Evolutionary conservation across 352 stramenopile species (phyloP), one percentile per base, ranked within the genome.

Genomic region (Phytophthora megakarya): DNA sequence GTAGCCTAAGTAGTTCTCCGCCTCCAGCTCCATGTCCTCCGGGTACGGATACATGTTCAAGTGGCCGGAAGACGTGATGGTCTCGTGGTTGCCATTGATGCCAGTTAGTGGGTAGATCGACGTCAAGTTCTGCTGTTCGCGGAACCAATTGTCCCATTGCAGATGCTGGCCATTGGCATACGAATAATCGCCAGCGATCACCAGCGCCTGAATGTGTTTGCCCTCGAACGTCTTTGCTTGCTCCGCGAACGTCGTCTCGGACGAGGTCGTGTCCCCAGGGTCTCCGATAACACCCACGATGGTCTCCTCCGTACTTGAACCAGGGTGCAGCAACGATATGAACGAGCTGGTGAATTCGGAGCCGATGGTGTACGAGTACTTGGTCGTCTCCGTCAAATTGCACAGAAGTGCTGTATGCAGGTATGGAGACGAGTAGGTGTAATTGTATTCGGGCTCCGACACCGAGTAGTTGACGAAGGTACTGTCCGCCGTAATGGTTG

Each of bases 111-210:
- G 77, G 28, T 90, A 69, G 33, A 70, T 57, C 12, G 70, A 75
- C 19, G 78, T 73, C 3, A 86, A 55, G 39, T 80, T 74, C 50
- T 81, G 69, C 53, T 84, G 78, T 56, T 90, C 51, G 10, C 53
- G 61, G 50, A 84, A 83, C 70, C 82, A 92, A 23, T 80, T 85
- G 71, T 92, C 84, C 84, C 84, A 92, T 68, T 84, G 75, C 43
- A 65, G 33, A 63, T 88, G 80, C 21, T 82, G 57, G 9, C 84
- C 81, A 47, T 92, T 86, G 19, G 79, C 79, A 65, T 92, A 92
- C 51, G 81, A 72, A 37, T 84, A 82, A 61, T 92, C 83, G 0
- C 83, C 80, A 18, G 61, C 77, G 37, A 88, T 76, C 5, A 92
- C 44, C 16, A 90, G 58, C 2, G 65, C 69, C 39, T 84, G 72